Conservation (phyloP, 371 early-diverging fungal genomes). For the Mucor irregularis region DNA sequence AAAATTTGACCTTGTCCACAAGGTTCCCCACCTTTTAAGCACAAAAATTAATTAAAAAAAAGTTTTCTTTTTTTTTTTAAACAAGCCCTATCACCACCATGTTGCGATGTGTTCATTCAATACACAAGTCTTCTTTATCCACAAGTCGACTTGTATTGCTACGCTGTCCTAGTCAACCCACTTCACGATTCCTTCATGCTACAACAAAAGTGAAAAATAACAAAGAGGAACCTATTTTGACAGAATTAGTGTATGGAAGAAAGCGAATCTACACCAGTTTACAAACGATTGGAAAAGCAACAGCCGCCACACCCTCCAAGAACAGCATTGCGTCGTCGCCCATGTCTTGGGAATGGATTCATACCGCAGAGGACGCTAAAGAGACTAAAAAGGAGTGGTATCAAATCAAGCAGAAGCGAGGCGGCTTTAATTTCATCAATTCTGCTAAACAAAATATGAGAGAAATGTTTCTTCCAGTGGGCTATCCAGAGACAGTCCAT, state of each 20-base stretch:
- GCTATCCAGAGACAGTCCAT: slow-evolving; percentile 57
- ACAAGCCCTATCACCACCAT: background rate
- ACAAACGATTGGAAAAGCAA: slow-evolving; percentile 45
- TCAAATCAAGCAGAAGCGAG: slow-evolving; percentile 10
- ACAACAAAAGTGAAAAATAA: too few species aligned
- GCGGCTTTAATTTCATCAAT: slow-evolving; percentile 22
- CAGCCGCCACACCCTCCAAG: slow-evolving; percentile 44
- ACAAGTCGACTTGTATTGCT: too few species aligned
- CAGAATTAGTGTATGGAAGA: slow-evolving; percentile 57
- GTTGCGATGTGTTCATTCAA: background rate
- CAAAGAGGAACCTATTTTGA: too few species aligned
- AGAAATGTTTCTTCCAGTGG: slow-evolving; percentile 67
- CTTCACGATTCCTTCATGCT: too few species aligned
- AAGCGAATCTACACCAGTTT: slow-evolving; percentile 56
- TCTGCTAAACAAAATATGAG: slow-evolving; percentile 49
- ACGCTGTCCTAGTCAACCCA: too few species aligned
- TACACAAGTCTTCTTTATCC: too few species aligned
- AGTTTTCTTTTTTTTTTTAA: background rate
- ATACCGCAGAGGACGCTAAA: slow-evolving; percentile 17
- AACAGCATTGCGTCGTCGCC: slow-evolving; percentile 37
- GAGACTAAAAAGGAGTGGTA: slow-evolving; percentile 19
- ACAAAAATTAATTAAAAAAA: background rate
- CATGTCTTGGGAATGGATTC: slow-evolving; percentile 54
- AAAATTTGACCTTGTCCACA: background rate
- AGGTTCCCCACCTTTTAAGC: background rate